phyloP scores from a whole-genome alignment of 2,329 filamentous ascomycete species.

The Aspergillus hiratsukae region DNA sequence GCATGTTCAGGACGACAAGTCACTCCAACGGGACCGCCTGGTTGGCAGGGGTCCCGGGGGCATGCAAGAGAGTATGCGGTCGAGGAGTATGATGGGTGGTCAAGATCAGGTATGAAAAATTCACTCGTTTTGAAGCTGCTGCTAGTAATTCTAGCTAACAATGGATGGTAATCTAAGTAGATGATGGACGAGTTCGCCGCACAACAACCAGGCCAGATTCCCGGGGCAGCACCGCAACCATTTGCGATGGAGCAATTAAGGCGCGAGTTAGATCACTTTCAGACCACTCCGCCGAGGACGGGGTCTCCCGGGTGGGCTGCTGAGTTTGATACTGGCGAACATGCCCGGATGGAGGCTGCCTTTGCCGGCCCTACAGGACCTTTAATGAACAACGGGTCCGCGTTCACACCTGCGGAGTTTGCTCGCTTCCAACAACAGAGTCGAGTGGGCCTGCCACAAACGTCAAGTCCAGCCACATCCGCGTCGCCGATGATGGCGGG shows the following conservation, averaged over 20 bases:
- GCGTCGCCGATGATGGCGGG: constrained; percentile 58
- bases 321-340: constrained; percentile 59
- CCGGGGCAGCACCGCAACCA: constrained; percentile 51
- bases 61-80: constrained; percentile 73
- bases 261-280: constrained; percentile 55
- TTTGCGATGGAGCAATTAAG: constrained; percentile 66
- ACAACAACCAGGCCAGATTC: constrained; percentile 65
- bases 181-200: constrained; percentile 86
- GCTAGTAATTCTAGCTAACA: constrained; percentile 2
- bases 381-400: constrained; percentile 46
- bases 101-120: constrained; percentile 62
- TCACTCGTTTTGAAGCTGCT: not conserved
- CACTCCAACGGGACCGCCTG: constrained; percentile 83
- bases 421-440: constrained; percentile 76
- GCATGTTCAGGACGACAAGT: constrained; percentile 94
- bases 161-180: constrained; percentile 45
- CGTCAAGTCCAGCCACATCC: constrained; percentile 53
- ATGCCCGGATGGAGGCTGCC: constrained; percentile 67
- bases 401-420: constrained; percentile 81
- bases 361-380: constrained; percentile 52
- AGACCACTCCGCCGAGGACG: constrained; percentile 46
- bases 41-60: constrained; percentile 68
- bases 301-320: constrained; percentile 59
- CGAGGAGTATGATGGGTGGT: constrained; percentile 60
- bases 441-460: constrained; percentile 53